These are phyloP conservation scores for Eustoma russellianum DNA, from an alignment of 257 asterid genomes.

Conservation along the genomic window DNA sequence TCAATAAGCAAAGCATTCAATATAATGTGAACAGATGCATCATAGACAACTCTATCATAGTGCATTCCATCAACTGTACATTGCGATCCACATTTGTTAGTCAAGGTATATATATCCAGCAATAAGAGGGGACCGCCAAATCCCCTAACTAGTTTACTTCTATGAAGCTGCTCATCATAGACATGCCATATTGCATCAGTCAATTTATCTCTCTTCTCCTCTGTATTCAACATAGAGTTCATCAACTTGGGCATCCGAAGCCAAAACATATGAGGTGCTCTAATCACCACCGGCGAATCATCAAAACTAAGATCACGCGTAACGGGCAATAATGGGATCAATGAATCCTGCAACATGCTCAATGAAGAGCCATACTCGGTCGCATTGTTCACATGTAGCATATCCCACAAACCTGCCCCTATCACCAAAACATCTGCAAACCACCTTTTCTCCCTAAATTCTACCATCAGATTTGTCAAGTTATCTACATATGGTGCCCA, in stretches of 20 bases:
- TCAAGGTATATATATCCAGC: conserved; percentile 57
- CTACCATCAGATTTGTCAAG: conserved; percentile 44
- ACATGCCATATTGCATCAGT: conserved; percentile 28
- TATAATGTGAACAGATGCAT: conserved; percentile 70
- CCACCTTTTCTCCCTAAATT: conserved; percentile 28
- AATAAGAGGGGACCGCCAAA: conserved; percentile 66
- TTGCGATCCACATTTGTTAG: conserved; percentile 51
- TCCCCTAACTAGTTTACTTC: conserved; percentile 44
- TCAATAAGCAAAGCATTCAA: conserved; percentile 79
- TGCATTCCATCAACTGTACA: conserved; percentile 95
- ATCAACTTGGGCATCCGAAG: conserved; percentile 80
- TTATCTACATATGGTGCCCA: conserved; percentile 82
- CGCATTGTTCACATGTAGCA: conserved; percentile 60
- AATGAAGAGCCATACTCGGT: conserved; percentile 48
- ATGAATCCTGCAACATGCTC: conserved; percentile 41
- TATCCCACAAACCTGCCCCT: conserved; percentile 97
- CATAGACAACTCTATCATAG: conserved; percentile 63
- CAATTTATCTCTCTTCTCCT: conserved; percentile 73
- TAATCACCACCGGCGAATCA: conserved; percentile 22
- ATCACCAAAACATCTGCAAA: conserved; percentile 74
- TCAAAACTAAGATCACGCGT: conserved; percentile 30
- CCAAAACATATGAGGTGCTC: conserved; percentile 75
- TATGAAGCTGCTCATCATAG: conserved; percentile 43
- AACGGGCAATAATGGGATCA: conserved; percentile 53
- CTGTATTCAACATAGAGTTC: conserved; percentile 59